Base-by-base conservation (phyloP, 116 monocot species). In the Posidonia oceanica region DNA sequence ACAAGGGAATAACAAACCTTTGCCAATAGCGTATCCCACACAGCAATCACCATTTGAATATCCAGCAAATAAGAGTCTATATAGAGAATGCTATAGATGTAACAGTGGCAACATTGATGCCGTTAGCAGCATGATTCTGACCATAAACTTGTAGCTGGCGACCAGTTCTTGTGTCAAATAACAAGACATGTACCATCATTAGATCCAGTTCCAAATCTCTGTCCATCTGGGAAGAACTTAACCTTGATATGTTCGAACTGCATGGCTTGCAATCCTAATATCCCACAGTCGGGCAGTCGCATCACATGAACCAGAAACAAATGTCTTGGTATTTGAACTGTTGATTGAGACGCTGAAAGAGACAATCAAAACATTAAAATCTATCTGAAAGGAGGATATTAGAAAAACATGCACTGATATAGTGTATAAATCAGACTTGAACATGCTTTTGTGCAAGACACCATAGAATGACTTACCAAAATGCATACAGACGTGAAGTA, bases 241-340 rank as follows among this genome's bases (percentile, higher is more conserved):
- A 97, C 89, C 89, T 69, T 89, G 73, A 74, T 83, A 97, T 48
- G 92, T 97, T 59, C 82, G 71, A 65, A 84, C 89, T 55, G 97
- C 92, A 52, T 89, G 83, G 65, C 92, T 97, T 58, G 92, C 92
- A 75, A 87, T 97, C 54, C 97, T 67, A 51, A 76, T 80, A 76
- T 97, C 97, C 97, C 97, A 97, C 20, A 97, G 61, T 23, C 92
- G 79, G 60, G 85, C 92, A 77, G 97, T 92, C 74, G 76, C 59
- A 75, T 97, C 97, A 62, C 92, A 97, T 11, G 97, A 97, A 76
- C 97, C 97, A 36, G 97, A 97, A 55, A 97, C 89, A 70, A 97
- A 97, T 84, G 87, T 89, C 71, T 89, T 92, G 54, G 92, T 61
- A 74, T 84, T 86, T 73, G 85, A 82, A 55, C 67, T 79, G 82